Conservation (phyloP, 257 asterid genomes). For the Nicotiana undulata region DNA sequence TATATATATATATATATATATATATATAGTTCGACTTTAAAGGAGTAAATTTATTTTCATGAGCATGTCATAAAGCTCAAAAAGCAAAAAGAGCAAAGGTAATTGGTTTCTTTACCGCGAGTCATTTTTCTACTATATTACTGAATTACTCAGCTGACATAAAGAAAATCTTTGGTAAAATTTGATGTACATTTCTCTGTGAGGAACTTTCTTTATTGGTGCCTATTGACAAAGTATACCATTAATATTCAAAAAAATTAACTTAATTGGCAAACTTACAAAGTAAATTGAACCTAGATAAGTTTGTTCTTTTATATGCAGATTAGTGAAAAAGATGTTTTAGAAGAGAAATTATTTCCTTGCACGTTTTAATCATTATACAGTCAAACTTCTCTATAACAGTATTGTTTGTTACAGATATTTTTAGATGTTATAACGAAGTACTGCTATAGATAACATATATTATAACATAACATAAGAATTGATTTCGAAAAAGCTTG, state of each 20-base stretch:
- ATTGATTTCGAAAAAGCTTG: too few relatives aligned
- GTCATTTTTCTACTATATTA: too few relatives aligned
- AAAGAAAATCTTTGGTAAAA: neutral
- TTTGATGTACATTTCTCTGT: neutral
- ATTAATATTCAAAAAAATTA: neutral
- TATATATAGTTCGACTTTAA: too few relatives aligned
- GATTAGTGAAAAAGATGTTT: neutral
- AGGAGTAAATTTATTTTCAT: too few relatives aligned
- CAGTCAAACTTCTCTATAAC: too few relatives aligned
- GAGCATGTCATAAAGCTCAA: neutral
- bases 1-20: too few relatives aligned
- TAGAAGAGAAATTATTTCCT: neutral
- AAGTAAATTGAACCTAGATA: neutral
- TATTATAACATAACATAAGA: too few relatives aligned
- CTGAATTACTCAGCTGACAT: neutral
- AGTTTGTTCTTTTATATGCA: neutral
- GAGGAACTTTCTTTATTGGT: too few relatives aligned
- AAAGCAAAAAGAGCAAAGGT: neutral
- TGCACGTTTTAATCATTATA: neutral
- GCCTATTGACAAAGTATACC: neutral
- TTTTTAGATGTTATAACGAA: too few relatives aligned
- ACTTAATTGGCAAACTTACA: neutral
- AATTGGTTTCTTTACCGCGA: neutral
- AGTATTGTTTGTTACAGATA: too few relatives aligned
- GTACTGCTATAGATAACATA: too few relatives aligned